phyloP scores from a whole-genome alignment of 768 basidiomycete genomes.

The Pleurotus cornucopiae region DNA sequence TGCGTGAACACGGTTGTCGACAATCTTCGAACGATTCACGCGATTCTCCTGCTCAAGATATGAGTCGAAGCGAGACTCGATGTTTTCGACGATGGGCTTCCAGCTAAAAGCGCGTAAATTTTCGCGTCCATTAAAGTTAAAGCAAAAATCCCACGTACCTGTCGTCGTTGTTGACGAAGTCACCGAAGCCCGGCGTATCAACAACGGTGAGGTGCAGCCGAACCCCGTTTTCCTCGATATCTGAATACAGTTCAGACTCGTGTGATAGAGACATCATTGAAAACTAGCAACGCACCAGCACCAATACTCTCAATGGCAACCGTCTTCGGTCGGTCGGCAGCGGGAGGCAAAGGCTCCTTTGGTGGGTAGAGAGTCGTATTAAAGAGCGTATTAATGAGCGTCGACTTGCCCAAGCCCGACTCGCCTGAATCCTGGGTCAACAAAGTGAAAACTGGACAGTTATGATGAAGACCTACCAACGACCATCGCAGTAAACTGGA shows the following conservation, averaged over 20 bases:
- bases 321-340: constrained; percentile 85
- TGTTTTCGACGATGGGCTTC: constrained; percentile 98
- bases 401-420: constrained; percentile 98
- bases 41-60: constrained; percentile 99
- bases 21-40: constrained; percentile 89
- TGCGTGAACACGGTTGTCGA: constrained; percentile 97
- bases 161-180: constrained; percentile 99
- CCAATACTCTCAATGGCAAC: constrained; percentile 98
- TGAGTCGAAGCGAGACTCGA: constrained; percentile 95
- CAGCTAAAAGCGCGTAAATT: constrained; percentile 52
- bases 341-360: constrained; percentile 80
- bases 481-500: constrained; percentile 99
- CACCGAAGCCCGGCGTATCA: constrained; percentile 98
- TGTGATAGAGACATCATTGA: constrained; percentile 10
- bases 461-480: constrained; percentile 69
- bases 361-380: constrained; percentile 92
- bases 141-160: constrained; percentile 50
- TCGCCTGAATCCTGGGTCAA: constrained; percentile 56
- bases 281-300: constrained; percentile 63
- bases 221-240: constrained; percentile 98
- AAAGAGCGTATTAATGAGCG: constrained; percentile 98
- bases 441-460: constrained; percentile 18
- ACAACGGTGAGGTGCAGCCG: constrained; percentile 97
- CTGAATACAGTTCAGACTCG: constrained; percentile 38
- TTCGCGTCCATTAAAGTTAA: constrained; percentile 11